Evolutionary conservation across 2,329 filamentous ascomycete genomes (phyloP), one percentile per base, ranked within the genome.

Genomic region (Fusarium secorum): DNA sequence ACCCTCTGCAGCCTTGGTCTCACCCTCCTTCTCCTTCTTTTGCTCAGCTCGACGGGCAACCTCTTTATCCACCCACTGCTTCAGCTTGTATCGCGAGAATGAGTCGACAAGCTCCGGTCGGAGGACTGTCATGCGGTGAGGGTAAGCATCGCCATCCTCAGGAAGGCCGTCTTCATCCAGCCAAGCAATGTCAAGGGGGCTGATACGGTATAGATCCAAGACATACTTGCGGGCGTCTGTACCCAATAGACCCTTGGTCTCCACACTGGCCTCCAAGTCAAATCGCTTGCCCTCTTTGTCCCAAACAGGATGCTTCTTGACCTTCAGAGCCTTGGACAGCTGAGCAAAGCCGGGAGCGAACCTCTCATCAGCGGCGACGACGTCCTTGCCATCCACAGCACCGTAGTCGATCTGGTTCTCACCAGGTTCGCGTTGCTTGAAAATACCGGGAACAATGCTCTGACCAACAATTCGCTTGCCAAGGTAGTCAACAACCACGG

Each of bases 401-500:
- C 96, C 96, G 78, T 99, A 99, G 80, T 99, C 96, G 75, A 99
- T 98, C 81, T 98, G 96, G 82, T 97, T 96, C 88, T 99, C 96
- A 56, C 95, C 96, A 33, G 95, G 94, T 77, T 98, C 96, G 38
- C 95, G 91, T 84, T 98, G 96, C 85, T 98, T 98, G 88, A 99
- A 99, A 77, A 99, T 99, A 65, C 96, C 97, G 9, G 96, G 96
- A 22, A 99, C 96, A 71, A 99, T 98, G 77, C 95, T 98, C 83
- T 99, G 96, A 38, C 94, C 96, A 57, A 99, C 96, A 75, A 99
- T 92, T 72, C 96, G 94, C 86, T 97, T 98, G 77, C 97, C 96
- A 39, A 98, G 88, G 79, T 98, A 99, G 81, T 99, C 96, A 22
- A 98, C 92, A 18, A 99, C 94, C 13, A 98, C 93, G 4, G 96